Evolutionary conservation across 2,329 filamentous ascomycete species (phyloP).

Genomic region (Xylaria sp.): DNA sequence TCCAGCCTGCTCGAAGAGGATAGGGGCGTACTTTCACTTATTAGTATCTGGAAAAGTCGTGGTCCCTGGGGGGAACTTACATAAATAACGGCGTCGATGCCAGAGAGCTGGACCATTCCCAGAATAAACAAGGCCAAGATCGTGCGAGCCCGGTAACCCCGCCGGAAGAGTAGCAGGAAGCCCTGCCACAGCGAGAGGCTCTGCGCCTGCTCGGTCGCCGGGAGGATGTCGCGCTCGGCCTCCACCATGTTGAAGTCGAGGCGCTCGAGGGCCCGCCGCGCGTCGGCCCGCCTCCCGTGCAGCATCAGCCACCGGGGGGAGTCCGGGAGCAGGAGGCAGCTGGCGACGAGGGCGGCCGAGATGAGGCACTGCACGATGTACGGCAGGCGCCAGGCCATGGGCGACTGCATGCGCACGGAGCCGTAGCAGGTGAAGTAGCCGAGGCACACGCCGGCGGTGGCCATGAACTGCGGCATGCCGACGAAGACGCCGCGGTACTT

Average conservation of each 20-base stretch:
- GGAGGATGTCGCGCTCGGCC: slow-evolving; percentile 51
- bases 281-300: slow-evolving; percentile 50
- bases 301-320: slow-evolving; percentile 61
- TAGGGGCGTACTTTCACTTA: slow-evolving; percentile 56
- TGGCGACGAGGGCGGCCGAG: slow-evolving; percentile 42
- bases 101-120: slow-evolving; percentile 61
- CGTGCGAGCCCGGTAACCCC: slow-evolving; percentile 48
- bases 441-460: slow-evolving; percentile 51
- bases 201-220: slow-evolving; percentile 28
- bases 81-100: slow-evolving; percentile 66
- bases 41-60: background rate
- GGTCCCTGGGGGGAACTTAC: slow-evolving; percentile 39
- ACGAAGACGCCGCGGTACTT: slow-evolving; percentile 53
- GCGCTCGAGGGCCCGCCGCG: slow-evolving; percentile 44
- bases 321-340: slow-evolving; percentile 51
- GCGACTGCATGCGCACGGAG: slow-evolving; percentile 48
- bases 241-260: slow-evolving; percentile 49
- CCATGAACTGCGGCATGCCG: slow-evolving; percentile 55
- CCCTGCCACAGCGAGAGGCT: slow-evolving; percentile 39
- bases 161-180: slow-evolving; percentile 39
- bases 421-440: slow-evolving; percentile 67
- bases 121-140: slow-evolving; percentile 50
- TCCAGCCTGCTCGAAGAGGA: slow-evolving; percentile 62
- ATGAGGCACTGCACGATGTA: slow-evolving; percentile 52
- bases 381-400: slow-evolving; percentile 59